Base-by-base conservation (phyloP, 768 basidiomycete genomes). In the Crepidotus variabilis region DNA sequence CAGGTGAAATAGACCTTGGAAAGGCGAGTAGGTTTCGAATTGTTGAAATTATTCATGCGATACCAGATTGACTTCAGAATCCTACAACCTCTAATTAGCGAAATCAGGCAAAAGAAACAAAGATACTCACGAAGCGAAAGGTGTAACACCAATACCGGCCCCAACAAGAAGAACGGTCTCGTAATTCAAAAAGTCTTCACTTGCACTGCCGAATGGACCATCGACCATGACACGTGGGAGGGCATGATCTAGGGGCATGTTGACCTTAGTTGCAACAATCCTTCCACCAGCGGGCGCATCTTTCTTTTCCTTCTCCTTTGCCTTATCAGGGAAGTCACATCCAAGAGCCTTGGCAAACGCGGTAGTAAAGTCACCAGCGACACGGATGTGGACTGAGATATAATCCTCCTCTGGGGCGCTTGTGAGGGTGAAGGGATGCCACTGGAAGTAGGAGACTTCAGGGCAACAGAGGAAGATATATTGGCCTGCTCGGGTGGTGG, bases 391-490 rank as follows among this genome's bases (percentile, higher is more conserved):
- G 11, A 97, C 85, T 0, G 92, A 94, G 61, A 96, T 85, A 69
- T 94, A 96, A 64, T 95, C 94, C 68, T 97, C 94, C 67, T 97
- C 94, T 1, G 94, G 95, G 0, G 95, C 93, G 62, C 90, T 88
- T 33, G 93, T 96, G 58, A 97, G 82, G 14, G 94, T 96, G 80
- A 97, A 97, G 8, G 94, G 94, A 67, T 98, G 95, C 90, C 94
- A 98, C 69, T 97, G 93, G 79, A 89, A 95, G 75, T 93, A 96
- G 18, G 89, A 92, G 47, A 98, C 78, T 71, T 93, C 90, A 8
- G 94, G 95, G 74, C 92, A 94, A 61, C 78, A 87, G 50, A 97
- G 71, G 78, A 96, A 94, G 69, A 98, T 91, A 71, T 97, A 98
- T 69, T 96, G 92, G 18, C 94, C 94, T 1, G 94, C 92, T 10